Percentiles rank a stretch among this genome's conserved stretches.
Conservation (phyloP, 768 basidiomycete genomes). For the Coprinopsis strossmayeri region DNA sequence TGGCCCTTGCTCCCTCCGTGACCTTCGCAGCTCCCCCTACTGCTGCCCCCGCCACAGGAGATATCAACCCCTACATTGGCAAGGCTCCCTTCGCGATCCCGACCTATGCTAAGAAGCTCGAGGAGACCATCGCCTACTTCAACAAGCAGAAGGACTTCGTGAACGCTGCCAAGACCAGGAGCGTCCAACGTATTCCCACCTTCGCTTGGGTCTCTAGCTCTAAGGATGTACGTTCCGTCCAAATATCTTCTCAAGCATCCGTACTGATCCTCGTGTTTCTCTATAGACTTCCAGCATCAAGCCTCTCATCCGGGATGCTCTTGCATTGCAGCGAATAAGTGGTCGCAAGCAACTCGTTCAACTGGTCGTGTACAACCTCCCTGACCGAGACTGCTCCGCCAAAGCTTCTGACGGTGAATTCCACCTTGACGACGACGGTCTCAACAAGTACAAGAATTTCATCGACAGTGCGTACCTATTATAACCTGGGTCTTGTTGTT, state of each 20-base stretch:
- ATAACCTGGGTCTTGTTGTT: not conserved
- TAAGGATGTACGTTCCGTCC: not conserved
- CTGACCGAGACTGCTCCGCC: slow-evolving; percentile 28
- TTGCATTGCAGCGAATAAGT: slow-evolving; percentile 7
- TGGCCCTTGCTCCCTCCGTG: slow-evolving; percentile 3
- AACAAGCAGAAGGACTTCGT: slow-evolving; percentile 9
- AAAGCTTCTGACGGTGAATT: slow-evolving; percentile 28
- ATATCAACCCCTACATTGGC: slow-evolving; percentile 16
- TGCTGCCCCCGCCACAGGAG: not conserved
- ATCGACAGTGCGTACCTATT: slow-evolving; percentile 18
- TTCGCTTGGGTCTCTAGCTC: slow-evolving; percentile 17
- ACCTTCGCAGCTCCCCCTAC: not conserved
- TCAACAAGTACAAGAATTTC: slow-evolving; percentile 25
- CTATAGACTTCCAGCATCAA: slow-evolving; percentile 6
- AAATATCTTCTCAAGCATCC: too few relatives aligned
- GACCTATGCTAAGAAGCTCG: slow-evolving; percentile 15
- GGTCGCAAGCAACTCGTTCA: slow-evolving; percentile 22
- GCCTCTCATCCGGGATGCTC: slow-evolving; percentile 9
- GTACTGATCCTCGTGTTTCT: too few relatives aligned
- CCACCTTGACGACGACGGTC: slow-evolving; percentile 20
- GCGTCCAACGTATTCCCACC: slow-evolving; percentile 16
- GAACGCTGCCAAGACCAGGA: slow-evolving; percentile 16
- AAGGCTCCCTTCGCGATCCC: slow-evolving; percentile 13
- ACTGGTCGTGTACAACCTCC: slow-evolving; percentile 27
- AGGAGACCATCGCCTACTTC: slow-evolving; percentile 17